Conservation (phyloP, 2,329 filamentous ascomycete genomes). For the Chrysoporthe puriensis region DNA sequence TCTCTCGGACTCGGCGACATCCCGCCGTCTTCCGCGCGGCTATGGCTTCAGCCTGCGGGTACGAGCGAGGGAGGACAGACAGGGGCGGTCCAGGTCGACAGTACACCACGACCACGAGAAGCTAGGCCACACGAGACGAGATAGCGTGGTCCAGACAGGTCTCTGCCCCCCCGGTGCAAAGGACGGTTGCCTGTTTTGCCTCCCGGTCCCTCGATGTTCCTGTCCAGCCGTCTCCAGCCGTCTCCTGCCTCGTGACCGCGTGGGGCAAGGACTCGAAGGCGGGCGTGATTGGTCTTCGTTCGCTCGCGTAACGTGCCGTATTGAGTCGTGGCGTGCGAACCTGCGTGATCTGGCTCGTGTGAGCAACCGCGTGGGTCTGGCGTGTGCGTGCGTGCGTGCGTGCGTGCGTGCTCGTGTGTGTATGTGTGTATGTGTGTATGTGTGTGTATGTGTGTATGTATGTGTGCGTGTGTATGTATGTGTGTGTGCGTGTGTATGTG, state of each 20-base stretch:
- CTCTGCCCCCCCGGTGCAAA: not conserved
- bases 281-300: not conserved
- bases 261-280: not conserved
- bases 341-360: not conserved
- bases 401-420: not conserved
- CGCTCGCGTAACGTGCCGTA: not conserved
- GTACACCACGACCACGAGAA: too few species aligned
- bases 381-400: not conserved
- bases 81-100: too few species aligned
- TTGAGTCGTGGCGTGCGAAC: not conserved
- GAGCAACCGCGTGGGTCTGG: not conserved
- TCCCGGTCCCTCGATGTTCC: not conserved
- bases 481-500: too few species aligned
- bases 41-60: not conserved
- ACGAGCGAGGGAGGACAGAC: too few species aligned
- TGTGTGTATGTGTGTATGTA: too few species aligned
- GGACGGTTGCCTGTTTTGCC: not conserved
- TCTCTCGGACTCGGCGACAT: constrained; percentile 29
- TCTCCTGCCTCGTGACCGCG: not conserved
- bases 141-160: not conserved
- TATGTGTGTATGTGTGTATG: too few species aligned
- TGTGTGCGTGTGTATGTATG: too few species aligned
- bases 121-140: not conserved
- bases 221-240: not conserved
- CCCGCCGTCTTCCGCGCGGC: constrained; percentile 7